phyloP scores from a whole-genome alignment of 1,139 yeast species.

The Magnusiomyces starmeri region DNA sequence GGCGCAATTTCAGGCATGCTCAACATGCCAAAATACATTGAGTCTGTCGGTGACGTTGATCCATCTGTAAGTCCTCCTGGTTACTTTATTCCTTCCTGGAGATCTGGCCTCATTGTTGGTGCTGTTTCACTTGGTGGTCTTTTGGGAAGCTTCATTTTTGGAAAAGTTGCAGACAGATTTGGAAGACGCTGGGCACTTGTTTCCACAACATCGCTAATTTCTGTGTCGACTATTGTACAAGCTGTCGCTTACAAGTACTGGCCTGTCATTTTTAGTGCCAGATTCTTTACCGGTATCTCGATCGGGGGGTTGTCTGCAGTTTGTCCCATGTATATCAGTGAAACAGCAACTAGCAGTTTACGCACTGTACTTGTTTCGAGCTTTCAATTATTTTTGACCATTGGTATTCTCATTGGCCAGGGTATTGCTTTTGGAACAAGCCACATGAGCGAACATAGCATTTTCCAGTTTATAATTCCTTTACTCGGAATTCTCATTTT shows the following conservation, averaged over 20 bases:
- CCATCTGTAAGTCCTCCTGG: background rate
- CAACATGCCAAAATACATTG: constrained; percentile 51
- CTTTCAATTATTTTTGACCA: constrained; percentile 61
- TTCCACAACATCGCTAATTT: constrained; percentile 41
- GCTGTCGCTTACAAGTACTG: constrained; percentile 39
- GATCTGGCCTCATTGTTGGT: constrained; percentile 46
- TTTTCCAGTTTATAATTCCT: constrained; percentile 53
- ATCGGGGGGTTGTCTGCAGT: constrained; percentile 63
- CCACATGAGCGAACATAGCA: constrained; percentile 17
- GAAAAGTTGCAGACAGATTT: constrained; percentile 41
- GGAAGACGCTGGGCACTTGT: constrained; percentile 49
- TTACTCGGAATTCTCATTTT: constrained; percentile 42
- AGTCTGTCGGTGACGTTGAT: constrained; percentile 18
- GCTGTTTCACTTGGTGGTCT: constrained; percentile 50
- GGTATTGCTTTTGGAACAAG: constrained; percentile 62
- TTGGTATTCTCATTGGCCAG: constrained; percentile 63
- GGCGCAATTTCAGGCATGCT: constrained; percentile 64
- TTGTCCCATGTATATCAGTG: constrained; percentile 63
- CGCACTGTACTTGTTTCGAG: constrained; percentile 64
- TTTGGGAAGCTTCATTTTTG: constrained; percentile 46
- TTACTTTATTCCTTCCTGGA: constrained; percentile 34
- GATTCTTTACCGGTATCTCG: constrained; percentile 52
- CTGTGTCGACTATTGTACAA: constrained; percentile 47
- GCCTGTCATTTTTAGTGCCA: constrained; percentile 39
- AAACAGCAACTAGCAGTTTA: constrained; percentile 46